Evolutionary conservation across 495 filamentous ascomycete species (phyloP).

Genomic region (Xylaria cubensis): DNA sequence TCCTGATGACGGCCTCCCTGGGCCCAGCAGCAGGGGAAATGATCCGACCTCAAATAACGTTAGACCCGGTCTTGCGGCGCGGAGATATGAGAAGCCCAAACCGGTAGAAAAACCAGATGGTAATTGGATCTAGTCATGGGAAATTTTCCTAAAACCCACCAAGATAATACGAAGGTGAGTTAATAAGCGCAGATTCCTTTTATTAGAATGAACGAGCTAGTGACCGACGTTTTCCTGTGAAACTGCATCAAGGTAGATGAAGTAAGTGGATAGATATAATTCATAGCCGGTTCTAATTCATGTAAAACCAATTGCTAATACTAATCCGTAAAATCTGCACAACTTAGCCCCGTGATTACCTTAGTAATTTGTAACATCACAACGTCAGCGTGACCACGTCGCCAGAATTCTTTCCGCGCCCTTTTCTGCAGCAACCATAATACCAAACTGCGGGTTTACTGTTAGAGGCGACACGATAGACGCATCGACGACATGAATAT

Average conservation of each 20-base stretch:
- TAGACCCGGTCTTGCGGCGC: neutral
- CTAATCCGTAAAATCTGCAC: neutral
- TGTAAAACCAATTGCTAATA: neutral
- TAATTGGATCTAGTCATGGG: neutral
- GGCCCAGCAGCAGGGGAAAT: neutral
- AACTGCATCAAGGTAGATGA: neutral
- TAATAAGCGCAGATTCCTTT: neutral
- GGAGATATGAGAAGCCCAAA: neutral
- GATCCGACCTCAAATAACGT: neutral
- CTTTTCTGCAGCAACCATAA: constrained; percentile 50
- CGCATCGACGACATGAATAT: constrained; percentile 50
- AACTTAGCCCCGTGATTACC: neutral
- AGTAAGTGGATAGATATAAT: neutral
- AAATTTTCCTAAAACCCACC: neutral
- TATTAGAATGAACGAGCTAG: neutral
- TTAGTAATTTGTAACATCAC: neutral
- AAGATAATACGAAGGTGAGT: neutral
- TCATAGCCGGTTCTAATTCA: neutral
- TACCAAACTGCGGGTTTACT: constrained; percentile 50
- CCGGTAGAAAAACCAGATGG: neutral
- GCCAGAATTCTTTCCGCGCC: constrained; percentile 45
- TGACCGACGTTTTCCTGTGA: neutral
- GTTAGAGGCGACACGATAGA: constrained; percentile 47
- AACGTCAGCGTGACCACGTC: constrained; percentile 23
- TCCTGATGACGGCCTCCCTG: too few relatives aligned